Evolutionary conservation across 2,329 filamentous ascomycete species (phyloP), one percentile per base, ranked within the genome.

Genomic region (Nothophoma quercina): DNA sequence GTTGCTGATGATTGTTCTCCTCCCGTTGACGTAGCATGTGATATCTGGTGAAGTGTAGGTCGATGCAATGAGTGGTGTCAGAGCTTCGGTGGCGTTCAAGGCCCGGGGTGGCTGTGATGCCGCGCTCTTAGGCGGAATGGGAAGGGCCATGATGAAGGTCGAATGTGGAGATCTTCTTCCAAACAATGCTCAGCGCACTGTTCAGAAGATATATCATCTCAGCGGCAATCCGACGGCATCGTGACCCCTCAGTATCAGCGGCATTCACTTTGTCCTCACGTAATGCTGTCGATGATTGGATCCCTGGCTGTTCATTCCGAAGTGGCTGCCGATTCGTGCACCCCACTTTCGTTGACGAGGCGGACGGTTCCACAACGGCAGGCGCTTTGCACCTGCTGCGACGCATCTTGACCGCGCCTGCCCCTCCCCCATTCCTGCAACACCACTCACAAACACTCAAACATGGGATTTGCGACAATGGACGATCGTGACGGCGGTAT

Each of bases 1-100:
- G 12, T 92, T 86, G 64, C 95, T 91, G 23, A 98, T 81, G 2
- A 88, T 83, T 10, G 96, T 89, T 60, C 85, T 89, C 6, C 90
- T 93, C 59, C 95, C 93, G 72, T 98, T 98, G 51, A 98, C 85
- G 73, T 91, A 97, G 80, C 97, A 97, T 19, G 86, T 85, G 55
- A 98, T 71, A 28, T 69, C 68, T 16, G 71, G 81, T 1, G 89
- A 92, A 70, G 95, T 91, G 70, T 96, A 89, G 73, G 90, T 97
- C 38, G 83, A 77, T 50, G 87, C 85, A 6, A 90, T 95, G 46
- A 97, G 76, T 19, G 85, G 79, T 30, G 83, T 78, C 25, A 90
- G 78, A 29, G 81, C 77, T 36, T 74, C 69, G 25, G 64, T 61
- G 19, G 70, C 69, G 46, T 63, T 69, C 44, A 52, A 41, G 6